These are phyloP conservation scores for Dothideomycetes sp. DNA, from an alignment of 2,329 filamentous ascomycete genomes.

Conservation along the genomic window DNA sequence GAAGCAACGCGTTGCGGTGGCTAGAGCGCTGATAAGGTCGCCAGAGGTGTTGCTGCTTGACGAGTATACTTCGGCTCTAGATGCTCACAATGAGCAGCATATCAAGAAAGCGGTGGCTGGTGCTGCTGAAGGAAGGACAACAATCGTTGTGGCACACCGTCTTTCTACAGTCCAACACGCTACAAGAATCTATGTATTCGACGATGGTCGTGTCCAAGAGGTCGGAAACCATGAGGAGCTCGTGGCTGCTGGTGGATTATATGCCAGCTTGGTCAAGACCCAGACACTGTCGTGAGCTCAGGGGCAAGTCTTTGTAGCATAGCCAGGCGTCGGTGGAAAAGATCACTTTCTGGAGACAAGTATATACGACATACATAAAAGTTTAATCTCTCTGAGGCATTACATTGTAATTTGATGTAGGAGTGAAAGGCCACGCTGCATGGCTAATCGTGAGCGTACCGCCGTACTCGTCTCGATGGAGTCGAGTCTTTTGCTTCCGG, in stretches of 20 bases:
- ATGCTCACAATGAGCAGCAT: slow-evolving; percentile 32
- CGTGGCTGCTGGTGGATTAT: slow-evolving; percentile 34
- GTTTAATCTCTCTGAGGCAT: too few relatives aligned
- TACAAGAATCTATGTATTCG: slow-evolving; percentile 70
- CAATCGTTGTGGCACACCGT: slow-evolving; percentile 67
- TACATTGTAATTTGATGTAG: too few relatives aligned
- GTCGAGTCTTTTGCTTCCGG: too few relatives aligned
- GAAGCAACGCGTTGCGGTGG: slow-evolving; percentile 34
- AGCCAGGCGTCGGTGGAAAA: background rate
- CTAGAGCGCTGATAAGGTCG: slow-evolving; percentile 34
- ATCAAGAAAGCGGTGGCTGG: slow-evolving; percentile 31
- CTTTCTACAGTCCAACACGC: slow-evolving; percentile 69
- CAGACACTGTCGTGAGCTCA: slow-evolving; percentile 18
- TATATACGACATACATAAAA: too few relatives aligned
- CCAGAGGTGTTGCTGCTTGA: slow-evolving; percentile 36
- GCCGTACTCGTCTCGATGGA: too few relatives aligned
- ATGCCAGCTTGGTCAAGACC: slow-evolving; percentile 26
- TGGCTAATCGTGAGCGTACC: too few relatives aligned
- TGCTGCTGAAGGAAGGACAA: slow-evolving; percentile 40
- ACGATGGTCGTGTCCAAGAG: slow-evolving; percentile 51
- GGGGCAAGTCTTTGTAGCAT: background rate
- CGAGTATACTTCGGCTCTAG: slow-evolving; percentile 35
- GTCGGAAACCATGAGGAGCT: slow-evolving; percentile 51
- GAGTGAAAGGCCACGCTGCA: too few relatives aligned
- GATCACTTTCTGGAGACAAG: too few relatives aligned